Conservation (phyloP, 257 asterid genomes). For the Echium plantagineum region DNA sequence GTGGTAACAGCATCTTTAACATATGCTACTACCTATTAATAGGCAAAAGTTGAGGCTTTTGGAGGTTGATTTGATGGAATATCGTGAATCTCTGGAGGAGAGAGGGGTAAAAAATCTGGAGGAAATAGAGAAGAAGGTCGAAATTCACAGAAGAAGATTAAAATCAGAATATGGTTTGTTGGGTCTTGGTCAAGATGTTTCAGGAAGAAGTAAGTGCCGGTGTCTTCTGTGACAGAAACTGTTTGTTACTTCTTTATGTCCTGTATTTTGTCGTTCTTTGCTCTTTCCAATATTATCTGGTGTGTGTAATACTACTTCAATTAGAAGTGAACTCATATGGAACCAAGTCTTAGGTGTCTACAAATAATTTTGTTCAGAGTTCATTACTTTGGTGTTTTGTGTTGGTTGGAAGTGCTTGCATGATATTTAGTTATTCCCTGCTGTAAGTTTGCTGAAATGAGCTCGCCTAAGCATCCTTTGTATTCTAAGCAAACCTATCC, state of each 20-base stretch:
- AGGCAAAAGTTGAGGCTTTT: slow-evolving; percentile 85
- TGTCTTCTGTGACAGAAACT: neutral
- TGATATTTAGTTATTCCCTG: neutral
- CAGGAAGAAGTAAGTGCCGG: slow-evolving; percentile 49
- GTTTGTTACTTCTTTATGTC: too few species aligned
- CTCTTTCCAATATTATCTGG: too few species aligned
- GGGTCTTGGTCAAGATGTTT: slow-evolving; percentile 41
- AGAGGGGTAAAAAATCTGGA: slow-evolving; percentile 46
- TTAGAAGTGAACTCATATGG: neutral
- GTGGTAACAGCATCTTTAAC: neutral
- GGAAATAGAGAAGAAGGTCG: slow-evolving; percentile 75
- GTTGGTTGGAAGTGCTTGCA: neutral
- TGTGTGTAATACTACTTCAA: neutral
- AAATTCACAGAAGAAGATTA: slow-evolving; percentile 47
- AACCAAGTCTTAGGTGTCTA: neutral
- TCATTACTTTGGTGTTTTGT: neutral
- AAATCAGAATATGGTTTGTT: slow-evolving; percentile 61
- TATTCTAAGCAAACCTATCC: neutral
- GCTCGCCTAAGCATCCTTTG: neutral
- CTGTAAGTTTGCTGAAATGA: too few species aligned
- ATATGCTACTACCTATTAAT: slow-evolving; percentile 4
- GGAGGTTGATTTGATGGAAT: slow-evolving; percentile 80
- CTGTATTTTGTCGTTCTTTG: too few species aligned
- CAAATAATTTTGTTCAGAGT: too few species aligned
- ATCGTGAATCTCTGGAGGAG: slow-evolving; percentile 89